Evolutionary conservation across 768 basidiomycete species (phyloP).

Genomic region (Clitopilus passeckerianus): DNA sequence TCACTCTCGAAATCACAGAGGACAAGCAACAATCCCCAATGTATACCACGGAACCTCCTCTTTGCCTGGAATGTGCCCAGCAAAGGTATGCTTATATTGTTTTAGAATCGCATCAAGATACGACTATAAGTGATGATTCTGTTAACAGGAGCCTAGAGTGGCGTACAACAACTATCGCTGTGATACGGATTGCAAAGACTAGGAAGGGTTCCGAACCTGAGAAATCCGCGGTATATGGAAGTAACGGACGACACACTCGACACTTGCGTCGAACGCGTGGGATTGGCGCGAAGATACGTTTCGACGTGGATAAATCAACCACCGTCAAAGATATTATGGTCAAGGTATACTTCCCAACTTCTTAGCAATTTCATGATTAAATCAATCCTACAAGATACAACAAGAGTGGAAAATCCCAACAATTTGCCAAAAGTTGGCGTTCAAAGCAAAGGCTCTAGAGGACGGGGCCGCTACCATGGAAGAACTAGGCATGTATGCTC

Average conservation of each 20-base stretch:
- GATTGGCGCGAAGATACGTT: slow-evolving; percentile 40
- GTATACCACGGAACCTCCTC: slow-evolving; percentile 33
- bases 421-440: slow-evolving; percentile 70
- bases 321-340: slow-evolving; percentile 79
- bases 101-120: too few relatives aligned
- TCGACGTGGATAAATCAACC: slow-evolving; percentile 58
- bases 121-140: not conserved
- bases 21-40: slow-evolving; percentile 20
- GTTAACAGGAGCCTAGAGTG: slow-evolving; percentile 48
- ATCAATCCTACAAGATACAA: slow-evolving; percentile 44
- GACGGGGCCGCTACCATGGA: slow-evolving; percentile 58
- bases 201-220: slow-evolving; percentile 9
- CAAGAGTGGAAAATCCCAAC: slow-evolving; percentile 62
- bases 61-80: slow-evolving; percentile 59
- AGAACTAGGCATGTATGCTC: slow-evolving; percentile 43
- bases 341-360: slow-evolving; percentile 41
- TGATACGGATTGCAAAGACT: slow-evolving; percentile 29
- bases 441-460: slow-evolving; percentile 55
- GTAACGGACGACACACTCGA: slow-evolving; percentile 60
- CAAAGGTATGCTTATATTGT: slow-evolving; percentile 46
- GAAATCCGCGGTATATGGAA: slow-evolving; percentile 26
- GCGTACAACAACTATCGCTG: slow-evolving; percentile 54
- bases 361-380: not conserved
- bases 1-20: slow-evolving; percentile 33
- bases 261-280: slow-evolving; percentile 59